Conservation (phyloP, 441 rosid genomes). For the Capsella rubella region DNA sequence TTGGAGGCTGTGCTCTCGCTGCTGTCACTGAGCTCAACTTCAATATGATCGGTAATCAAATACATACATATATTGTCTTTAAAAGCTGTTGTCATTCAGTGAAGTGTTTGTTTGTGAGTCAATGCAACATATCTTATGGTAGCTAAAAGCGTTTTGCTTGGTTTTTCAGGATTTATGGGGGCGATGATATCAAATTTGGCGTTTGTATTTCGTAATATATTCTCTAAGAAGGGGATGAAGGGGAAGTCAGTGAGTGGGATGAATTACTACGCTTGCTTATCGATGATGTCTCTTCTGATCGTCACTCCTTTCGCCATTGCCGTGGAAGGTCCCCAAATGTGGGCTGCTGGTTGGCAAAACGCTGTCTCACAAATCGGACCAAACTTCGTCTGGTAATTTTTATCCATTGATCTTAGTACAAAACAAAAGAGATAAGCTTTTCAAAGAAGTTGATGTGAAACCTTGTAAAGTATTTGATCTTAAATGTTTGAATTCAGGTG, state of each 20-base stretch:
- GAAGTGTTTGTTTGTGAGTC: neutral
- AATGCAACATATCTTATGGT: neutral
- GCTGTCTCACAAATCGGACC: conserved; percentile 84
- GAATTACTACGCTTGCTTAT: conserved; percentile 95
- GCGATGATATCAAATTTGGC: conserved; percentile 97
- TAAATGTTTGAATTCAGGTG: conserved; percentile 61
- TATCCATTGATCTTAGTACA: conserved; percentile 5
- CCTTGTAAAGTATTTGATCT: neutral
- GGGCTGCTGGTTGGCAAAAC: conserved; percentile 91
- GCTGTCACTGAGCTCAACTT: conserved; percentile 93
- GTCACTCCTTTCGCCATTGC: conserved; percentile 93
- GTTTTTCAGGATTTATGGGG: conserved; percentile 85
- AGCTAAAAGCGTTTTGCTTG: conserved; percentile 35
- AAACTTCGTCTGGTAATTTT: conserved; percentile 75
- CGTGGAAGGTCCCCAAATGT: conserved; percentile 90
- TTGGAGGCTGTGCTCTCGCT: conserved; percentile 93
- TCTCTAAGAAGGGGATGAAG: conserved; percentile 96
- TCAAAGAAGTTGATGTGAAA: neutral
- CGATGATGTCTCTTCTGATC: conserved; percentile 81
- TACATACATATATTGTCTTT: neutral
- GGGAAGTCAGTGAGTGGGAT: conserved; percentile 93
- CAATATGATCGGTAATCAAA: conserved; percentile 74
- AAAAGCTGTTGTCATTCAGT: neutral
- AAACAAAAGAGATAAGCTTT: neutral
- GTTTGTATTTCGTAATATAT: conserved; percentile 89